phyloP scores from a whole-genome alignment of 148 eudicot species.

The Gaultheria prostrata region DNA sequence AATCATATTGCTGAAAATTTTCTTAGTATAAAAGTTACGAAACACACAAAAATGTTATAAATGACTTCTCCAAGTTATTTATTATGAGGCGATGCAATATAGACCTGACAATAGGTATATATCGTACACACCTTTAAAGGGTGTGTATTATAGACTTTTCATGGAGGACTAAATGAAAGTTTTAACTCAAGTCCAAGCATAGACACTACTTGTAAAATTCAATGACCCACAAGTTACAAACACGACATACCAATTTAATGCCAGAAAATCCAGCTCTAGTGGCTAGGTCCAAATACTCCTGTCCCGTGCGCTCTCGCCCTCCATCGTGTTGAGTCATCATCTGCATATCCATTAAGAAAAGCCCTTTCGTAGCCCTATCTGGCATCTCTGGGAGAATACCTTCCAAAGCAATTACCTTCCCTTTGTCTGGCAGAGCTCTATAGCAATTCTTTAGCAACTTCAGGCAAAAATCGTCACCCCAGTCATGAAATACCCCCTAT shows the following conservation, averaged over 20 bases:
- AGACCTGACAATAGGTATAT: no score
- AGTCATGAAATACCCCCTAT: background rate
- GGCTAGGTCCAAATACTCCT: background rate
- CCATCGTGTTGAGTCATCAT: background rate
- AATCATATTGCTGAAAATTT: no score
- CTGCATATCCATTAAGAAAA: background rate
- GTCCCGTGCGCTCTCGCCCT: background rate
- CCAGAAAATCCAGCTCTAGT: background rate
- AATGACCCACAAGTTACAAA: background rate
- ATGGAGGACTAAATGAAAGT: no score
- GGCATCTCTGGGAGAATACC: background rate
- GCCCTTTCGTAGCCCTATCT: background rate
- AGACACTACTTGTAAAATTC: background rate
- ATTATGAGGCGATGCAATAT: no score
- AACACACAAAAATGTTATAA: no score
- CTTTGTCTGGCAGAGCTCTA: background rate
- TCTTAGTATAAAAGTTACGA: no score
- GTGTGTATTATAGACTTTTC: no score
- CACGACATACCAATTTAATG: background rate
- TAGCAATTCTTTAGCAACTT: background rate
- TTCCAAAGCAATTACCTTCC: background rate
- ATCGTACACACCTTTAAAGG: no score
- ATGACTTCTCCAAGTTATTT: no score
- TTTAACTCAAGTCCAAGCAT: background rate
- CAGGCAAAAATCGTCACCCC: background rate